Evolutionary conservation across 2,329 filamentous ascomycete genomes (phyloP).

Genomic region (Hyphodiscus sp.): DNA sequence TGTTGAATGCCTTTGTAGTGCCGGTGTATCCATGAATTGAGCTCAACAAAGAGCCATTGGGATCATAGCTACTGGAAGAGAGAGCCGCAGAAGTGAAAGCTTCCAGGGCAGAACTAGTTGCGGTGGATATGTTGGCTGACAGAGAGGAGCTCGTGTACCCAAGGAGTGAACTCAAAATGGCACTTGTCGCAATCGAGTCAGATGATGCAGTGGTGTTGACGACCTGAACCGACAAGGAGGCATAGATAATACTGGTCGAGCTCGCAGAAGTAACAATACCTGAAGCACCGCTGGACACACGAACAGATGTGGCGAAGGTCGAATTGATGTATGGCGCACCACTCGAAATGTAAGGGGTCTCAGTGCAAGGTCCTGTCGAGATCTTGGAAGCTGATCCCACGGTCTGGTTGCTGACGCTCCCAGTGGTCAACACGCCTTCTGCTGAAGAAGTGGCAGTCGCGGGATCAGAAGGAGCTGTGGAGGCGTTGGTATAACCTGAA

Average conservation of each 20-base stretch:
- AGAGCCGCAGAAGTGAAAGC: too few species aligned
- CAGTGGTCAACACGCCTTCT: background rate
- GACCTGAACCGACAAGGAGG: background rate
- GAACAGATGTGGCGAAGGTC: background rate
- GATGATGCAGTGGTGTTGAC: background rate
- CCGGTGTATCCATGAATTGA: too few species aligned
- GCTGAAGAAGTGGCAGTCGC: background rate
- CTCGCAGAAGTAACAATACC: background rate
- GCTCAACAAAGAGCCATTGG: too few species aligned
- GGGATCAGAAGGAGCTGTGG: background rate
- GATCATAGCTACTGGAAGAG: too few species aligned
- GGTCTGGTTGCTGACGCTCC: background rate
- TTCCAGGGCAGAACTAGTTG: too few species aligned
- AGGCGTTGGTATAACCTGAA: background rate
- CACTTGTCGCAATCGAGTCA: background rate
- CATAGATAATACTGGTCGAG: background rate
- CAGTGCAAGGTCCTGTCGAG: background rate
- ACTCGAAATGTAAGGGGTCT: background rate
- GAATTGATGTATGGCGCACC: background rate
- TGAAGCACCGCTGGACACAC: background rate
- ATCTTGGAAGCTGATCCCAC: background rate
- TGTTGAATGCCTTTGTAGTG: too few species aligned
- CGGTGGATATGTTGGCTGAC: background rate
- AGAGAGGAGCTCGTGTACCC: background rate
- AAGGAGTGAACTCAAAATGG: too few species aligned